Evolutionary conservation across 768 basidiomycete species (phyloP).

Genomic region (Suillus tomentosus): DNA sequence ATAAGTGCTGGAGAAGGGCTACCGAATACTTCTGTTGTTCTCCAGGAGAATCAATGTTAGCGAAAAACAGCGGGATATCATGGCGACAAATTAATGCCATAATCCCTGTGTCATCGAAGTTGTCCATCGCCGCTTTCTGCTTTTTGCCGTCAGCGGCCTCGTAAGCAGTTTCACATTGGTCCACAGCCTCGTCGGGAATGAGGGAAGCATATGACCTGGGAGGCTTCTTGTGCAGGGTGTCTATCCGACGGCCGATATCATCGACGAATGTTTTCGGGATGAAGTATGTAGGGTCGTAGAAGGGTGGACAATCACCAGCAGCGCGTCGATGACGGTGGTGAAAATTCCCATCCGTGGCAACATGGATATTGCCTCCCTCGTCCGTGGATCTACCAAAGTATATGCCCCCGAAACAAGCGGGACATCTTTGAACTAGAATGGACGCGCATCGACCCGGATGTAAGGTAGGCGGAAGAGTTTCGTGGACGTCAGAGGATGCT

Average conservation of each 20-base stretch:
- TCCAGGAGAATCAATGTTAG: conserved; percentile 43
- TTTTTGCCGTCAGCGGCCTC: conserved; percentile 37
- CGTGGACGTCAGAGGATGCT: neutral
- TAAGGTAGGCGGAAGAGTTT: neutral
- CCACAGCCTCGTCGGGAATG: conserved; percentile 38
- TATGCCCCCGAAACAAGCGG: neutral
- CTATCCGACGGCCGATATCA: conserved; percentile 31
- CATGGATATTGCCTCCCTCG: conserved; percentile 38
- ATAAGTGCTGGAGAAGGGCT: conserved; percentile 34
- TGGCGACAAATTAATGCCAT: conserved; percentile 43
- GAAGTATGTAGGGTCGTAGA: conserved; percentile 36
- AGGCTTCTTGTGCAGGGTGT: conserved; percentile 20
- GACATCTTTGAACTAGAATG: neutral
- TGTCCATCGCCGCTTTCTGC: conserved; percentile 24
- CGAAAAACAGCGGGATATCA: conserved; percentile 37
- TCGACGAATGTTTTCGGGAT: conserved; percentile 38
- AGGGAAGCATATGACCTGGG: neutral
- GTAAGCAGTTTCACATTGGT: conserved; percentile 38
- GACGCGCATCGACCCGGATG: neutral
- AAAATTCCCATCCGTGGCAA: conserved; percentile 42
- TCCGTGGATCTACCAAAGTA: neutral
- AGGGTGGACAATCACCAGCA: conserved; percentile 34
- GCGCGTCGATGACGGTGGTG: conserved; percentile 36
- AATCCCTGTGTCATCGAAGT: conserved; percentile 37
- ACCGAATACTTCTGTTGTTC: conserved; percentile 43